Percentiles rank a stretch among this genome's conserved stretches.
phyloP scores from a whole-genome alignment of 371 early-diverging fungal genomes.

The Dichotomocladium elegans region DNA sequence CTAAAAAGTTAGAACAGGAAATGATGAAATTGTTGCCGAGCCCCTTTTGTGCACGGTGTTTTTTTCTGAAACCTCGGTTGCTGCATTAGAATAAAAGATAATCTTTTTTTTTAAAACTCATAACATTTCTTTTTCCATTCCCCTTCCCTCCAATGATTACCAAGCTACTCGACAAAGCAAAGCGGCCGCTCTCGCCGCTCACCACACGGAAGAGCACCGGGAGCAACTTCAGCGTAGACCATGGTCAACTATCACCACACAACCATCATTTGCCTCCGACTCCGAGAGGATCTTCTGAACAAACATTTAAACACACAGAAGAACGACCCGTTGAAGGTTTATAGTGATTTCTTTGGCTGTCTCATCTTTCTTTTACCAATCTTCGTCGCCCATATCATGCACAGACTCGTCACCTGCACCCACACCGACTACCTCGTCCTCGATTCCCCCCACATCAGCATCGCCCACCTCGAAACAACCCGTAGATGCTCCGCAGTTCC shows the following conservation, averaged over 20 bases:
- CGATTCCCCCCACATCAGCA: background rate
- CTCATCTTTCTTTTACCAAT: background rate
- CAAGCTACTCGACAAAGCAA: conserved; percentile 12
- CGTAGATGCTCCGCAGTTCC: background rate
- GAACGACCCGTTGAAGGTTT: background rate
- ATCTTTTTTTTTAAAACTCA: background rate
- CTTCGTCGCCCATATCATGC: background rate
- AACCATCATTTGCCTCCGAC: conserved; percentile 6
- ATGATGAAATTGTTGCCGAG: no score
- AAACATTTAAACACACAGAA: background rate
- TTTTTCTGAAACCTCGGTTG: no score
- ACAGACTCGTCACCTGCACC: background rate
- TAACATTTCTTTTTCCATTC: background rate
- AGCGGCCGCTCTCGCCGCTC: conserved; percentile 1
- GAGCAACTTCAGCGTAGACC: background rate
- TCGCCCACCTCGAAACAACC: background rate
- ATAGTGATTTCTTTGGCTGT: background rate
- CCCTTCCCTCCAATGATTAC: conserved; percentile 1
- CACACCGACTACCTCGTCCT: conserved; percentile 1
- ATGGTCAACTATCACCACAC: background rate
- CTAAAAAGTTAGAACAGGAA: no score
- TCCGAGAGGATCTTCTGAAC: conserved; percentile 4
- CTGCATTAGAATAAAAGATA: no score
- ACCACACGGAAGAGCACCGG: background rate
- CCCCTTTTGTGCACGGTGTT: no score